Base-by-base conservation (phyloP, 192 early-diverging fungal genomes). In the Backusella liffmaniae region DNA sequence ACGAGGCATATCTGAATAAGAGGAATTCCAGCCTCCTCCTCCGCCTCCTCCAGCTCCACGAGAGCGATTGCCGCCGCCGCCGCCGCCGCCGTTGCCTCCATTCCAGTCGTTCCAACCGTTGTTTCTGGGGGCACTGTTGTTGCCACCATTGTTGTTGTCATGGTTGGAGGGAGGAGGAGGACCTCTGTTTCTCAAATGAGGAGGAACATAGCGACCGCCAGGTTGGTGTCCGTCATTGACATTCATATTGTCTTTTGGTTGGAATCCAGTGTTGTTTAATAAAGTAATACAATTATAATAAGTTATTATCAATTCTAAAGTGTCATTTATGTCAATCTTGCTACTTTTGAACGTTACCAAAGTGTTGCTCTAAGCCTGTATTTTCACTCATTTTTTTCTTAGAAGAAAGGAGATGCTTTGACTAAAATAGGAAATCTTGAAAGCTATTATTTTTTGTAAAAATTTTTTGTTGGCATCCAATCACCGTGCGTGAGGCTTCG, bases 331-430 rank as follows among this genome's bases (percentile, higher is more conserved):
- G 26, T 21, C 13, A n/a, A 72, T 29, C 21, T 67, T 39, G 65
- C 44, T 42, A 72, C 1, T 44, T 36, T 35, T 29, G 42, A 41
- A 76, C 49, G 84, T 83, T 90, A 92, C 91, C 91, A 84, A 92
- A 82, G 46, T 85, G 88, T 87, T 91, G 90, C 85, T 91, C 88
- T 86, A 92, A 88, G 88, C 88, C 88, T 76, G 83, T 88, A 80
- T 85, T 72, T 12, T 62, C 23, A 62, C 56, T 62, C 56, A 62
- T 62, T 62, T 62, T 30, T 62, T 12, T 62, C 9, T 62, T 29
- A 29, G 23, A 62, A 62, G 56, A 62, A 62, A 62, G 56, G 56
- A 29, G 56, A 62, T 62, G 56, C n/a, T 62, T 62, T 62, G 56
- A 62, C 56, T 62, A 62, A 62, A 62, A 62, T 62, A 62, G 56